phyloP scores from a whole-genome alignment of 352 stramenopile genomes.

The Phytophthora capsici region DNA sequence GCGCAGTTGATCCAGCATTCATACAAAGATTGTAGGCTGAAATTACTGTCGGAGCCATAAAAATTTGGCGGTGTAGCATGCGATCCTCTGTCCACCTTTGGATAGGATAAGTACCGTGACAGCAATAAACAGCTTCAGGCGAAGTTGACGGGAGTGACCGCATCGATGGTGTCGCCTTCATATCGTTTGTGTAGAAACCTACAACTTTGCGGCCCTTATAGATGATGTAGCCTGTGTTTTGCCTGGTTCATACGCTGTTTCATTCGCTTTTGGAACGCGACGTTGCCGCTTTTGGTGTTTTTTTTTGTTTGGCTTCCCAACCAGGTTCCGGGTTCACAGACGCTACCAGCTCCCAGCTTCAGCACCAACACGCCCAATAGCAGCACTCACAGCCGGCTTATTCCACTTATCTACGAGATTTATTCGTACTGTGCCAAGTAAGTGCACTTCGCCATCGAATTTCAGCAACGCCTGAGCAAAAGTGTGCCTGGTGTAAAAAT shows the following conservation, averaged over 20 bases:
- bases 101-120: slow-evolving; percentile 11
- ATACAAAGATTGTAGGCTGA: slow-evolving; percentile 15
- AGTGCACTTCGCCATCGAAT: neutral
- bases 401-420: neutral
- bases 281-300: slow-evolving; percentile 11
- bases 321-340: slow-evolving; percentile 10
- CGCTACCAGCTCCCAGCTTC: slow-evolving; percentile 9
- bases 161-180: slow-evolving; percentile 6
- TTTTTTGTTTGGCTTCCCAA: slow-evolving; percentile 4
- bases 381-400: neutral
- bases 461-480: neutral
- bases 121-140: slow-evolving; percentile 11
- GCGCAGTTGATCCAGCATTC: slow-evolving; percentile 23
- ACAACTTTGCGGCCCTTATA: slow-evolving; percentile 30
- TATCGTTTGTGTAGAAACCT: slow-evolving; percentile 17
- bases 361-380: neutral
- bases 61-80: slow-evolving; percentile 8
- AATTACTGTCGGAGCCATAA: slow-evolving; percentile 7
- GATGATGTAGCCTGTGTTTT: slow-evolving; percentile 14
- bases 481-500: slow-evolving; percentile 13
- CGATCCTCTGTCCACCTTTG: slow-evolving; percentile 17
- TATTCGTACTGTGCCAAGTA: neutral
- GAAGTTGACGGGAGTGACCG: neutral
- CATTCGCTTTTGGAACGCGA: neutral
- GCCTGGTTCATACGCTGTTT: neutral